A percentile compares a stretch with the other conserved stretches of the same genome.
These are phyloP conservation scores for Ceratocystis lukuohia DNA, from an alignment of 2,329 filamentous ascomycete species.

Conservation along the genomic window DNA sequence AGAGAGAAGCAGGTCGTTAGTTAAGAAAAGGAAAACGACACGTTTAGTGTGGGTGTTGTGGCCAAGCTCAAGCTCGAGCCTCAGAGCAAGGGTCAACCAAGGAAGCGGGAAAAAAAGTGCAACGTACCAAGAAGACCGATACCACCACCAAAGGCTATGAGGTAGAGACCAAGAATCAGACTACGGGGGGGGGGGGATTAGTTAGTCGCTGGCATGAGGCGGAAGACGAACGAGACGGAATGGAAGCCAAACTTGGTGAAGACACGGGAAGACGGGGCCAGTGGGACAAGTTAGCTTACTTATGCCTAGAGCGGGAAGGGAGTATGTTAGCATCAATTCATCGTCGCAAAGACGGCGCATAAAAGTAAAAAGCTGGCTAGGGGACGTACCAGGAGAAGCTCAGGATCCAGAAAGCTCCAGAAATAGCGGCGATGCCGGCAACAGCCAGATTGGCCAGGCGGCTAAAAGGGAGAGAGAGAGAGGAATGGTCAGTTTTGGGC, in stretches of 20 bases:
- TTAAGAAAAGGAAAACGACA: neutral
- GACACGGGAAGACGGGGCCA: no score
- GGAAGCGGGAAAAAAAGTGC: slow-evolving; percentile 26
- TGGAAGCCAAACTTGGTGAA: neutral
- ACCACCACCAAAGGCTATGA: slow-evolving; percentile 78
- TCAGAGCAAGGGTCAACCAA: neutral
- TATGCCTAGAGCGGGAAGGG: slow-evolving; percentile 7
- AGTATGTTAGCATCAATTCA: neutral
- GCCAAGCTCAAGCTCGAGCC: neutral
- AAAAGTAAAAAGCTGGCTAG: no score
- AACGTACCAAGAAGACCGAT: slow-evolving; percentile 50
- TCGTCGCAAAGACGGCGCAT: no score
- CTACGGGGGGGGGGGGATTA: neutral
- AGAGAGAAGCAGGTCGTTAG: neutral
- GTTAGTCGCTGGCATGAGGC: neutral
- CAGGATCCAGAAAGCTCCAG: slow-evolving; percentile 65
- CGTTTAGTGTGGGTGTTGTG: slow-evolving; percentile 3
- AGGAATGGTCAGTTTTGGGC: neutral
- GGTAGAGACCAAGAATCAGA: slow-evolving; percentile 63
- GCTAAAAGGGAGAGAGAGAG: slow-evolving; percentile 36
- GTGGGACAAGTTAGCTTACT: neutral
- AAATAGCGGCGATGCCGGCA: slow-evolving; percentile 74
- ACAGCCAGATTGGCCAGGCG: slow-evolving; percentile 88
- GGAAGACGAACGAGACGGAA: neutral
- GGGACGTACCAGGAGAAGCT: slow-evolving; percentile 42